Evolutionary conservation across 495 filamentous ascomycete genomes (phyloP).

Genomic region (Choiromyces venosus): DNA sequence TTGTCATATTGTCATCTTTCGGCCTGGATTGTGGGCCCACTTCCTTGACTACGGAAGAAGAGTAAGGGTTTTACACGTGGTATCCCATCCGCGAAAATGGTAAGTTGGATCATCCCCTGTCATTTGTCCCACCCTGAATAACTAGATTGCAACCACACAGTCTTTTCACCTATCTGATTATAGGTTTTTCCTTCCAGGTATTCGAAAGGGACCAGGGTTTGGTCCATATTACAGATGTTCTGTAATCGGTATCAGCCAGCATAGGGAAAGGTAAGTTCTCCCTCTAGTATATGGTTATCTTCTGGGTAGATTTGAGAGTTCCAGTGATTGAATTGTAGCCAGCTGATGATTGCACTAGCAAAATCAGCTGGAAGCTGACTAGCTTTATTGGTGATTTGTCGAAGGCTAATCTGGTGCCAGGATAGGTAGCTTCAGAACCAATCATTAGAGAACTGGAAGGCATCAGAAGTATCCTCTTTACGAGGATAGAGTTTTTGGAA

Average conservation of each 20-base stretch:
- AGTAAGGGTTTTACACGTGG: not conserved
- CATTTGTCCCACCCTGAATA: slow-evolving; percentile 11
- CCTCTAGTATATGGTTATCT: not conserved
- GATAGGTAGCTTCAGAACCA: slow-evolving; percentile 5
- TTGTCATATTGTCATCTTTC: not conserved
- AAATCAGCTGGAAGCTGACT: not conserved
- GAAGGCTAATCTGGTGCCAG: not conserved
- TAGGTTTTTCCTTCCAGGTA: slow-evolving; percentile 3
- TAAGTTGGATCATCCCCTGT: not conserved
- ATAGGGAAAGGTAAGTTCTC: no score
- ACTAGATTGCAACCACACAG: not conserved
- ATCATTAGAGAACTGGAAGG: no score
- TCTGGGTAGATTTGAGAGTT: not conserved
- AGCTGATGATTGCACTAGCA: not conserved
- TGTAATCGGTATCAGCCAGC: not conserved
- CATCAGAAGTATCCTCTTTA: no score
- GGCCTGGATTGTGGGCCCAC: not conserved
- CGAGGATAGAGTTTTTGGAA: no score
- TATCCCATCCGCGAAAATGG: slow-evolving; percentile 8
- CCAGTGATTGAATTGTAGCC: slow-evolving; percentile 3
- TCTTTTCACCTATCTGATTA: not conserved
- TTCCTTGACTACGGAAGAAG: not conserved
- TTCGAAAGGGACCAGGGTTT: slow-evolving; percentile 2
- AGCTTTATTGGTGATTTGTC: not conserved
- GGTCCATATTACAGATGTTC: not conserved